Evolutionary conservation across 768 basidiomycete genomes (phyloP).

Genomic region (Dentipellis sp.): DNA sequence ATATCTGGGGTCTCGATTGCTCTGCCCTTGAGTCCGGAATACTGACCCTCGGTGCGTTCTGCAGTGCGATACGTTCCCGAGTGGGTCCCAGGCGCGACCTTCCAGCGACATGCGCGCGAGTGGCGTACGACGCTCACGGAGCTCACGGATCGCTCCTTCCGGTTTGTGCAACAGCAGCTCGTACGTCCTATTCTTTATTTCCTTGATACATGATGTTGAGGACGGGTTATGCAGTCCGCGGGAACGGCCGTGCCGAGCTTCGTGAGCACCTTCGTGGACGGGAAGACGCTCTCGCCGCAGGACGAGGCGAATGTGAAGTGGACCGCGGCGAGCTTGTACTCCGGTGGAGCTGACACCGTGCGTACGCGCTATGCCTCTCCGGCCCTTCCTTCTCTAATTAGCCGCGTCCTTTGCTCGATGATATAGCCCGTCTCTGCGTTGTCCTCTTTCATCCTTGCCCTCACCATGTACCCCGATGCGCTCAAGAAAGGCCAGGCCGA

Average conservation of each 20-base stretch:
- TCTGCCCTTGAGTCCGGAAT: no score
- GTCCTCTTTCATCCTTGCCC: slow-evolving; percentile 19
- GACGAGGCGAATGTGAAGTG: slow-evolving; percentile 17
- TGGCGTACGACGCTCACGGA: slow-evolving; percentile 12
- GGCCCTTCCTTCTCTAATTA: background rate
- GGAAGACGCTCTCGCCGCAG: slow-evolving; percentile 5
- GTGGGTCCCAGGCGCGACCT: slow-evolving; percentile 18
- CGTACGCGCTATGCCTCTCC: background rate
- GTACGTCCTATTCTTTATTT: background rate
- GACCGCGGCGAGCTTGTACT: slow-evolving; percentile 17
- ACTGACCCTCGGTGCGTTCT: background rate
- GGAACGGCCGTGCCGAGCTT: slow-evolving; percentile 12
- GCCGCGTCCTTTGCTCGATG: background rate
- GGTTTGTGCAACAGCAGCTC: slow-evolving; percentile 12
- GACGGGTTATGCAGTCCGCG: slow-evolving; percentile 1
- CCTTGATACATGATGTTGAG: no score
- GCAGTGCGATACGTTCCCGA: slow-evolving; percentile 15
- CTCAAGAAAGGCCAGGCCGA: slow-evolving; percentile 17
- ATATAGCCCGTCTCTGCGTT: slow-evolving; percentile 17
- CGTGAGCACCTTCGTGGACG: slow-evolving; percentile 10
- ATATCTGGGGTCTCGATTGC: background rate
- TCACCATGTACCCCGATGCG: slow-evolving; percentile 18
- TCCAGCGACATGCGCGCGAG: slow-evolving; percentile 15
- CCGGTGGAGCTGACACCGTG: slow-evolving; percentile 18
- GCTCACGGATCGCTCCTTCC: slow-evolving; percentile 10